phyloP scores from a whole-genome alignment of 2,329 filamentous ascomycete genomes.

The Scytalidium sp. region DNA sequence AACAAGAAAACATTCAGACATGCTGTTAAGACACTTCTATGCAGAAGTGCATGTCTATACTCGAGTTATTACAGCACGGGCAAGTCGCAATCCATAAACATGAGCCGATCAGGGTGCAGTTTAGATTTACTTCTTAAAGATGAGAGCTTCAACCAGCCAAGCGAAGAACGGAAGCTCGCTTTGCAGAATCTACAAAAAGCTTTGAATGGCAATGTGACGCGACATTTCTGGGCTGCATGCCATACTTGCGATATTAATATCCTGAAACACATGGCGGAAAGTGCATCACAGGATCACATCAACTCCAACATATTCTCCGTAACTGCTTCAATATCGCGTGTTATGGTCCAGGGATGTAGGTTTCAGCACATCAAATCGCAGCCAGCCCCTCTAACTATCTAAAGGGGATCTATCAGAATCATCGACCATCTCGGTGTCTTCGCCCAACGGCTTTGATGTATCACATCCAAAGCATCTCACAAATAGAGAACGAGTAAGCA shows the following conservation, averaged over 20 bases:
- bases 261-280: slow-evolving; percentile 3
- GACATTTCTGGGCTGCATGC: slow-evolving; percentile 15
- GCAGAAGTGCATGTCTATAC: not conserved
- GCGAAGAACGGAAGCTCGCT: slow-evolving; percentile 11
- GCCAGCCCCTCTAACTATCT: not conserved
- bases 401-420: not conserved
- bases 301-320: not conserved
- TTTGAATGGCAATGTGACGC: slow-evolving; percentile 7
- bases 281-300: not conserved
- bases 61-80: no score
- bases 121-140: not conserved
- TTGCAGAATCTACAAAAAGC: slow-evolving; percentile 10
- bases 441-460: not conserved
- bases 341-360: not conserved
- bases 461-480: not conserved
- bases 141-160: slow-evolving; percentile 10
- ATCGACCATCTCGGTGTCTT: not conserved
- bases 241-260: slow-evolving; percentile 12
- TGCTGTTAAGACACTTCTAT: not conserved
- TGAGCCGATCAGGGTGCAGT: not conserved
- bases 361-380: not conserved
- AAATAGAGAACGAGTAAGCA: not conserved
- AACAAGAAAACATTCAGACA: no score
- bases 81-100: not conserved
- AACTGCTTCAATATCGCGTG: not conserved